Percentiles rank a stretch among this genome's conserved stretches.
Conservation (phyloP, 345 rosid genomes). For the Hypericum perforatum region DNA sequence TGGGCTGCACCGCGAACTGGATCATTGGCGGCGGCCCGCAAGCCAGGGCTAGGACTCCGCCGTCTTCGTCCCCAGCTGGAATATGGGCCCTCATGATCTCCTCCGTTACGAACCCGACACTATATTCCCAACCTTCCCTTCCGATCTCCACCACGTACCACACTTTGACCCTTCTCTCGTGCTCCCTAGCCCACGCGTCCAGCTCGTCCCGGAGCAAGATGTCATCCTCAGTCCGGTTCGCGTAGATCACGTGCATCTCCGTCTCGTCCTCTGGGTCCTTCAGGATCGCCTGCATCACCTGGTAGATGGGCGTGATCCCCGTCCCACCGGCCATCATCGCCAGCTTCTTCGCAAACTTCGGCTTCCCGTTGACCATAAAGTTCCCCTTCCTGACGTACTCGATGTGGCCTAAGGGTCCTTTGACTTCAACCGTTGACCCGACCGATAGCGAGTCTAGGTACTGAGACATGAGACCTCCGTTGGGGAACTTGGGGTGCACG, state of each 20-base stretch:
- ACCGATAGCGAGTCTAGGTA: conserved; percentile 54
- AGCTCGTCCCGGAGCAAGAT: conserved; percentile 70
- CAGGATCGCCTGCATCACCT: conserved; percentile 61
- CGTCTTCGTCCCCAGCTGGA: conserved; percentile 45
- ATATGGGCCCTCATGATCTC: conserved; percentile 50
- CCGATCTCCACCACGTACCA: conserved; percentile 65
- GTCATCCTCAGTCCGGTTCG: conserved; percentile 80
- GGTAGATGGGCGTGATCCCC: conserved; percentile 86
- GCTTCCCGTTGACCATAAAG: conserved; percentile 64
- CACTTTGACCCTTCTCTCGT: conserved; percentile 46
- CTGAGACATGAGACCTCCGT: conserved; percentile 85
- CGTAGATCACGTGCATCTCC: conserved; percentile 74
- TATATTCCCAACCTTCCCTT: conserved; percentile 68
- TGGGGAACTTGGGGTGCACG: conserved; percentile 65
- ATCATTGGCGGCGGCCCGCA: conserved; percentile 99
- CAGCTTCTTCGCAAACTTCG: conserved; percentile 63
- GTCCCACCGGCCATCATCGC: conserved; percentile 95
- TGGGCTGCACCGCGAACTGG: conserved; percentile 82
- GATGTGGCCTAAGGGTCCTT: conserved; percentile 84
- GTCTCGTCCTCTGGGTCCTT: conserved; percentile 73
- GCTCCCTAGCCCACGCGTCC: conserved; percentile 57
- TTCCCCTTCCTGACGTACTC: conserved; percentile 65
- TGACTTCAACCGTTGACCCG: conserved; percentile 55
- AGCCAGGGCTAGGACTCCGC: conserved; percentile 47
- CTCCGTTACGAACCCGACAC: conserved; percentile 63